These are phyloP conservation scores for Flaveria floridana DNA, from an alignment of 140 eudicot genomes.

Conservation along the genomic window DNA sequence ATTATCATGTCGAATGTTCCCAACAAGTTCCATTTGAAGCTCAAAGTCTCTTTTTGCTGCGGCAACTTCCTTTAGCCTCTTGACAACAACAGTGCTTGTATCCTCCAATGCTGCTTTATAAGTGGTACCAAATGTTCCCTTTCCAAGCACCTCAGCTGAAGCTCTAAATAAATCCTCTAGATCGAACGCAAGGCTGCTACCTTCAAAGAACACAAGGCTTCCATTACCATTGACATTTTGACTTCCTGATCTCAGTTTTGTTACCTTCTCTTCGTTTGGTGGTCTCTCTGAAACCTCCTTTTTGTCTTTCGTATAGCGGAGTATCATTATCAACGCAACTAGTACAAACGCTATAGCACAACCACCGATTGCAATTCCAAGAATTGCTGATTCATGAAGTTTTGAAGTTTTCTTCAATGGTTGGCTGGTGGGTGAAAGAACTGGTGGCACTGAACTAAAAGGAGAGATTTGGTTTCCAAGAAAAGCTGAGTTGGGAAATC, in stretches of 20 bases:
- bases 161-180: conserved; percentile 91
- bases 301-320: conserved; percentile 43
- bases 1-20: conserved; percentile 70
- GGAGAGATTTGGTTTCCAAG: conserved; percentile 54
- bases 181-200: conserved; percentile 74
- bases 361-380: conserved; percentile 70
- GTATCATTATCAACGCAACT: conserved; percentile 48
- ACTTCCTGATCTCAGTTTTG: conserved; percentile 48
- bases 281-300: conserved; percentile 35
- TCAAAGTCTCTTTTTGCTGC: conserved; percentile 77
- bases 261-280: conserved; percentile 42
- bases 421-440: conserved; percentile 40
- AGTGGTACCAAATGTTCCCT: conserved; percentile 85
- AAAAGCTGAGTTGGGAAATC: conserved; percentile 74
- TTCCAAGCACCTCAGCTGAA: conserved; percentile 94
- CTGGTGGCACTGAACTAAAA: conserved; percentile 35
- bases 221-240: conserved; percentile 54
- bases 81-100: conserved; percentile 69
- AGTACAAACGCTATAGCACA: conserved; percentile 52
- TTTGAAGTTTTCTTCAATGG: conserved; percentile 49
- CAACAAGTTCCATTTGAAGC: conserved; percentile 89
- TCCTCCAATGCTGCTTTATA: conserved; percentile 95
- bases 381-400: conserved; percentile 58
- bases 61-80: conserved; percentile 72
- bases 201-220: conserved; percentile 74